Base-by-base conservation (phyloP, 2,329 filamentous ascomycete genomes). In the Bipolaris gigantea region DNA sequence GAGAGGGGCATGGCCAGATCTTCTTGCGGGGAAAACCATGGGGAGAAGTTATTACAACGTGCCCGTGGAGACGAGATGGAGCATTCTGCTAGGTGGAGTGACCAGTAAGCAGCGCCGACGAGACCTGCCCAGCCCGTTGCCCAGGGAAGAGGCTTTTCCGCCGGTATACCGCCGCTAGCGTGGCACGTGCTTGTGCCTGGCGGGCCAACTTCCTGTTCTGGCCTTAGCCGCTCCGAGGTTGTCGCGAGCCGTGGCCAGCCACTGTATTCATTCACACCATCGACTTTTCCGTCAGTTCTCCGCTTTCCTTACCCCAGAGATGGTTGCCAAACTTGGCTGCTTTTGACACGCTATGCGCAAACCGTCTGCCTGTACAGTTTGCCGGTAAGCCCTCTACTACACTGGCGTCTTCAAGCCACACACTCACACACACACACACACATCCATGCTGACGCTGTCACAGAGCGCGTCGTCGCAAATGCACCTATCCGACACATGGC, bases 381-480 rank as follows among this genome's bases (percentile, higher is more conserved):
- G 63, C 53, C 63, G 63, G 63, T 64, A 64, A 61, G 56, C 45
- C 50, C 36, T 35, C 39, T 10, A 32, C 19, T 19, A 36, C 34
- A 6, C 15, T 35, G 39, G 11, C 32, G 32, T 23, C 27, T 30
- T 27, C 15, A 9, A 27, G 18, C 33, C 19, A 34, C 8, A 9
- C n/a, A 9, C n/a, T n/a, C n/a, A n/a, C n/a, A n/a, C n/a, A n/a
- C n/a, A n/a, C n/a, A n/a, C n/a, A n/a, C n/a, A 9, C n/a, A 9
- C n/a, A 36, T 30, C 10, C 2, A 48, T 41, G 50, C 55, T 61
- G 45, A 59, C 35, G 33, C 34, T 36, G 41, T 42, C 27, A 21
- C 13, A 66, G 62, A 32, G 60, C 63, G 48, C 60, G 63, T 27
- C 58, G 63, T 34, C 63, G 63, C 39, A 64, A 63, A 48, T 66